Conservation (phyloP, 2,329 filamentous ascomycete genomes). For the Aspergillus felis region DNA sequence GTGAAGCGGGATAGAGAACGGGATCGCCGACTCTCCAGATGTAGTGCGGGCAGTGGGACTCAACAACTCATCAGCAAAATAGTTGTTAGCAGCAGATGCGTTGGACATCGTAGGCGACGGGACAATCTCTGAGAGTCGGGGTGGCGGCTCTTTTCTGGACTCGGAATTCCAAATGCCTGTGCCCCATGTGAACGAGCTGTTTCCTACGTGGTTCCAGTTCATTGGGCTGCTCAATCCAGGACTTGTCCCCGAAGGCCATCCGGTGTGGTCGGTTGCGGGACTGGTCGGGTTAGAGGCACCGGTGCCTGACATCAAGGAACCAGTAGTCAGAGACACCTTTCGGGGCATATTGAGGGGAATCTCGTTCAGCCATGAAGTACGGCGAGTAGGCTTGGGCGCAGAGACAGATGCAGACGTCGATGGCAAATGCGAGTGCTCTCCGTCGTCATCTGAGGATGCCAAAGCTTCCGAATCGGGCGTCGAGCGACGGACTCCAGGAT, state of each 20-base stretch:
- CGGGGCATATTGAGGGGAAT: slow-evolving; percentile 65
- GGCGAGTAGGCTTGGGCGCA: slow-evolving; percentile 60
- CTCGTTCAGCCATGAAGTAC: slow-evolving; percentile 84
- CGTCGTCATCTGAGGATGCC: slow-evolving; percentile 91
- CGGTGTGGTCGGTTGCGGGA: slow-evolving; percentile 62
- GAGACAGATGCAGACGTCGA: slow-evolving; percentile 47
- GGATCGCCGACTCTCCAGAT: slow-evolving; percentile 58
- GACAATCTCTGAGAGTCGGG: slow-evolving; percentile 69
- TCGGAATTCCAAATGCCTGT: slow-evolving; percentile 79
- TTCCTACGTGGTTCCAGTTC: slow-evolving; percentile 45
- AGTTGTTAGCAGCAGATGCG: slow-evolving; percentile 46
- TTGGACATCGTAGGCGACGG: slow-evolving; percentile 67
- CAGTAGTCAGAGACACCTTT: slow-evolving; percentile 69
- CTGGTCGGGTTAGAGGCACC: slow-evolving; percentile 77
- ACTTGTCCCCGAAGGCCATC: slow-evolving; percentile 39
- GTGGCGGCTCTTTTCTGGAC: slow-evolving; percentile 68
- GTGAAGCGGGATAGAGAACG: slow-evolving; percentile 82
- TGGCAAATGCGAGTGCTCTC: slow-evolving; percentile 60
- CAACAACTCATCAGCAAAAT: slow-evolving; percentile 53
- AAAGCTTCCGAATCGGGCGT: slow-evolving; percentile 93
- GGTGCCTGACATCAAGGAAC: slow-evolving; percentile 70
- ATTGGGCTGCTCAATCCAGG: slow-evolving; percentile 38
- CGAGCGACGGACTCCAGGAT: slow-evolving; percentile 65
- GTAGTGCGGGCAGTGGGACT: slow-evolving; percentile 44
- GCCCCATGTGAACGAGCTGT: slow-evolving; percentile 63